Conservation (phyloP, 345 rosid genomes). For the Heritiera littoralis region DNA sequence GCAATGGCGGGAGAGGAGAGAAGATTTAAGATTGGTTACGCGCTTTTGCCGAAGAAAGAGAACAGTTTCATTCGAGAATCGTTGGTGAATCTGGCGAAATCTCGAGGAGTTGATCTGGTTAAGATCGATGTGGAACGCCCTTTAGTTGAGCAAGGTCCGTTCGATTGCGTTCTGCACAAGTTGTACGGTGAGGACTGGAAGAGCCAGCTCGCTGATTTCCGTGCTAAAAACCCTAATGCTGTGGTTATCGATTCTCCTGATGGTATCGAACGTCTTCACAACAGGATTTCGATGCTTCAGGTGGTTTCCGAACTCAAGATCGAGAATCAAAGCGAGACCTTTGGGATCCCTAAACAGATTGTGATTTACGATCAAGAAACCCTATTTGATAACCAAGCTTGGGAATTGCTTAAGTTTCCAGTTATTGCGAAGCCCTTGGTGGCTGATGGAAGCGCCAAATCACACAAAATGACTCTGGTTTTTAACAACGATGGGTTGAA, state of each 20-base stretch:
- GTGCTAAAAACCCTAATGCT: constrained; percentile 38
- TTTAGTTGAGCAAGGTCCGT: constrained; percentile 51
- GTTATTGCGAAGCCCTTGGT: constrained; percentile 64
- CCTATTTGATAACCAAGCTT: constrained; percentile 36
- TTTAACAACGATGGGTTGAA: constrained; percentile 55
- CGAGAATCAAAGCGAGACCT: constrained; percentile 32
- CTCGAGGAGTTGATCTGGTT: constrained; percentile 52
- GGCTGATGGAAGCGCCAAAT: constrained; percentile 58
- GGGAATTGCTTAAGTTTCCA: constrained; percentile 53
- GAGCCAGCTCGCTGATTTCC: constrained; percentile 41
- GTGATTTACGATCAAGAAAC: constrained; percentile 53
- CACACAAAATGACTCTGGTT: constrained; percentile 63
- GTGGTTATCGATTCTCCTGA: constrained; percentile 46
- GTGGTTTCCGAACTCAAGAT: constrained; percentile 49
- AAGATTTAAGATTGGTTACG: constrained; percentile 54
- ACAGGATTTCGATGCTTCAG: constrained; percentile 61
- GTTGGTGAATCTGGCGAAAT: constrained; percentile 33
- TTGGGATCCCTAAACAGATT: constrained; percentile 65
- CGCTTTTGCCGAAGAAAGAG: constrained; percentile 53
- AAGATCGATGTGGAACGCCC: constrained; percentile 38
- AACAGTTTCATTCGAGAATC: constrained; percentile 51
- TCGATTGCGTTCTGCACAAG: constrained; percentile 65
- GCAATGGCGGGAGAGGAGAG: constrained; percentile 39
- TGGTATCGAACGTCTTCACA: constrained; percentile 50
- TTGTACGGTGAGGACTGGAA: constrained; percentile 56